A percentile compares a stretch with the other conserved stretches of the same genome.
Conservation (phyloP, 2,329 filamentous ascomycete species). For the Pseudogymnoascus sp. region DNA sequence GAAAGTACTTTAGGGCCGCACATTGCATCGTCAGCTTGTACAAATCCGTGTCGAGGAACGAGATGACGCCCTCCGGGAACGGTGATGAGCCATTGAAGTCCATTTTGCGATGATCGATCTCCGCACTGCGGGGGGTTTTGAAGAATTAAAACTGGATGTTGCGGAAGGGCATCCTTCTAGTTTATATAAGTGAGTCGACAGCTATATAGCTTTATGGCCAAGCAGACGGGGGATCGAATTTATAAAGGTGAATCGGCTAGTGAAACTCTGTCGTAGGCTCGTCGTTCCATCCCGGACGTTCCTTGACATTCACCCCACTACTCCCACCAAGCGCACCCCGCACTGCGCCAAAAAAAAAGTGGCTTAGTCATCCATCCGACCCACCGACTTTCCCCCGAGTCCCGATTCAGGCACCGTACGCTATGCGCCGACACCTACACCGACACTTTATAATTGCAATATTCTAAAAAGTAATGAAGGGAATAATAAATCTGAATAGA, state of each 20-base stretch:
- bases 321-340: neutral
- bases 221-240: neutral
- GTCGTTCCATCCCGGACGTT: neutral
- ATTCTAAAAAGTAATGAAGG: neutral
- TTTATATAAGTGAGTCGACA: neutral
- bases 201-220: neutral
- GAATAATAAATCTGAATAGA: neutral
- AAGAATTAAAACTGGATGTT: neutral
- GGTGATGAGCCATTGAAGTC: slow-evolving; percentile 58
- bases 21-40: slow-evolving; percentile 99
- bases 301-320: neutral
- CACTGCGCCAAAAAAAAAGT: neutral
- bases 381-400: neutral
- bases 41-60: slow-evolving; percentile 72
- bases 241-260: neutral
- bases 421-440: too few relatives aligned
- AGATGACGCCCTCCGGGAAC: slow-evolving; percentile 68
- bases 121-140: neutral
- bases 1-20: slow-evolving; percentile 87
- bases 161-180: neutral
- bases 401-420: neutral
- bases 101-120: slow-evolving; percentile 33
- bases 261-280: neutral
- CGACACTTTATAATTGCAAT: neutral
- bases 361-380: neutral